These are phyloP conservation scores for Alternaria brassicae DNA, from an alignment of 2,329 filamentous ascomycete genomes.

Conservation along the genomic window DNA sequence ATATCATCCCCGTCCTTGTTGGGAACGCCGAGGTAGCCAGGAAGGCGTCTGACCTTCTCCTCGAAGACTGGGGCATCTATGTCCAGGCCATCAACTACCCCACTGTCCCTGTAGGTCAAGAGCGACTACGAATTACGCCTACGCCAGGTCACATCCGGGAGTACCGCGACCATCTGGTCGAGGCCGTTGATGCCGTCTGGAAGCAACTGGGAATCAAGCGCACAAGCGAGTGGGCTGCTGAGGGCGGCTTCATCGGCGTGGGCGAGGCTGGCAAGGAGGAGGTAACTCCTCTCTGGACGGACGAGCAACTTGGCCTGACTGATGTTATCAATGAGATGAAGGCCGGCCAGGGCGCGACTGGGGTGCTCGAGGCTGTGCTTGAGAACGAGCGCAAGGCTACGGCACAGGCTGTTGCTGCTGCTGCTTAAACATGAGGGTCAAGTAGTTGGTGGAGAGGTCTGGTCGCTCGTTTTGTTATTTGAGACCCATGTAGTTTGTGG, in stretches of 20 bases:
- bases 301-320: constrained; percentile 82
- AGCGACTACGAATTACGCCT: constrained; percentile 92
- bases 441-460: constrained; percentile 22
- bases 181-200: constrained; percentile 89
- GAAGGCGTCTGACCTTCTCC: constrained; percentile 87
- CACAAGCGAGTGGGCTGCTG: constrained; percentile 86
- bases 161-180: constrained; percentile 83
- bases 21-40: constrained; percentile 94
- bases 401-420: constrained; percentile 53
- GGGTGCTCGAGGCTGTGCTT: constrained; percentile 58
- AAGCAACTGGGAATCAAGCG: constrained; percentile 86
- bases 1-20: constrained; percentile 93
- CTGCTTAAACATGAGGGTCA: constrained; percentile 34
- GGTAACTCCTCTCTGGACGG: constrained; percentile 84
- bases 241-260: constrained; percentile 94
- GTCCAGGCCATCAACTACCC: constrained; percentile 99
- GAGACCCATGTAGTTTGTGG: constrained; percentile 27
- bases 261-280: constrained; percentile 70
- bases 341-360: constrained; percentile 52
- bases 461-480: constrained; percentile 40
- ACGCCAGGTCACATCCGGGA: constrained; percentile 89
- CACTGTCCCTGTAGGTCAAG: constrained; percentile 96
- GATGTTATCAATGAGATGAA: constrained; percentile 61
- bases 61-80: constrained; percentile 91
- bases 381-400: constrained; percentile 56